Conservation (phyloP, 495 filamentous ascomycete genomes). For the Penicillium odoratum region DNA sequence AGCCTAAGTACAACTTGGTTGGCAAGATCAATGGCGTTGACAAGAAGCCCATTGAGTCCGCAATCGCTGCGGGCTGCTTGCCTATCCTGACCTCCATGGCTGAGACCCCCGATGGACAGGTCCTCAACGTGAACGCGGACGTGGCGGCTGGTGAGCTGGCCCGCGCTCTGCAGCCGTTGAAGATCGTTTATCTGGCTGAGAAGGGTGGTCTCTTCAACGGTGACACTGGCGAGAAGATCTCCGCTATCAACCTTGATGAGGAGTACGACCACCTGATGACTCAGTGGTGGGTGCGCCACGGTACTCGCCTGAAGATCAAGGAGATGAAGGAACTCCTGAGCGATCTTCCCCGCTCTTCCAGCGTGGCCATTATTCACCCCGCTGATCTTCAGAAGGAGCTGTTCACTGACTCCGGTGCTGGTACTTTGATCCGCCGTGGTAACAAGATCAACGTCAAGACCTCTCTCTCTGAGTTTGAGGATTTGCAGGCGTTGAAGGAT, state of each 20-base stretch:
- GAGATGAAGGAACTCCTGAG: slow-evolving; percentile 94
- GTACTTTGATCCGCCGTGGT: slow-evolving; percentile 89
- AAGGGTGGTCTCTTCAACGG: slow-evolving; percentile 96
- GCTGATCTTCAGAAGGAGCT: slow-evolving; percentile 93
- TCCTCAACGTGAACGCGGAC: slow-evolving; percentile 97
- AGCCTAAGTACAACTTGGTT: slow-evolving; percentile 90
- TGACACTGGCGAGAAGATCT: slow-evolving; percentile 92
- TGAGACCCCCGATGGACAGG: slow-evolving; percentile 88
- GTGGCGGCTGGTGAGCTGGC: slow-evolving; percentile 94
- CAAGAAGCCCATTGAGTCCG: slow-evolving; percentile 85
- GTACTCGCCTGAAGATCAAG: slow-evolving; percentile 96
- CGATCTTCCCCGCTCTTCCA: slow-evolving; percentile 84
- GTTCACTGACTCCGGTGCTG: slow-evolving; percentile 94
- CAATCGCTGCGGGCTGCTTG: slow-evolving; percentile 88
- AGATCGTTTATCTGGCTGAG: slow-evolving; percentile 97
- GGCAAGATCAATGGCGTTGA: slow-evolving; percentile 95
- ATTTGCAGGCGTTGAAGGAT: slow-evolving; percentile 73
- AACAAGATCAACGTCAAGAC: slow-evolving; percentile 82
- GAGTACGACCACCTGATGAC: slow-evolving; percentile 94
- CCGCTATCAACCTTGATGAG: slow-evolving; percentile 95
- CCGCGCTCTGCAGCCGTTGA: slow-evolving; percentile 84
- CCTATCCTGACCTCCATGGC: slow-evolving; percentile 97
- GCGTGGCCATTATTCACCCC: slow-evolving; percentile 96
- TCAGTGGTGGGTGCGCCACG: slow-evolving; percentile 94
- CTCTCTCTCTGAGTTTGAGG: slow-evolving; percentile 74